These are phyloP conservation scores for Aspergillus taichungensis DNA, from an alignment of 495 filamentous ascomycete genomes.

Conservation along the genomic window DNA sequence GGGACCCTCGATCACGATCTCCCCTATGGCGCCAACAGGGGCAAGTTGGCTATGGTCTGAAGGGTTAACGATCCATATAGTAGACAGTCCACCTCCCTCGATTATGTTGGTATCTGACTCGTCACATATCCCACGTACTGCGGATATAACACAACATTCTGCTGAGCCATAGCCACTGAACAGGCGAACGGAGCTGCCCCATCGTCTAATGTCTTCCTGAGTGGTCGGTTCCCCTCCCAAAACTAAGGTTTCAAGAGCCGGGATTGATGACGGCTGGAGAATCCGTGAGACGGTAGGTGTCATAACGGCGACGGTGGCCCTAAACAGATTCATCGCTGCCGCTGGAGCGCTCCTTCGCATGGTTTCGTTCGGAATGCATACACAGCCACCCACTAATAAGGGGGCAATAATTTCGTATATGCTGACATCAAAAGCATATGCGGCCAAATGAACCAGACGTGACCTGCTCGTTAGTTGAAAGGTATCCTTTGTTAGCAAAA, in stretches of 20 bases:
- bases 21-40: constrained; percentile 35
- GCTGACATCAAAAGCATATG: constrained; percentile 30
- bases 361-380: constrained; percentile 31
- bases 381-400: constrained; percentile 26
- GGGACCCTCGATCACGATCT: constrained; percentile 37
- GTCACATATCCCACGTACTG: neutral
- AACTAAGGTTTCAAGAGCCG: constrained; percentile 21
- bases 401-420: constrained; percentile 27
- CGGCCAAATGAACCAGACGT: constrained; percentile 30
- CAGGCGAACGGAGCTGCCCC: constrained; percentile 34
- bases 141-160: constrained; percentile 18
- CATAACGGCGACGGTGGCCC: constrained; percentile 23
- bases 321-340: constrained; percentile 21
- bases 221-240: constrained; percentile 33
- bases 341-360: constrained; percentile 21
- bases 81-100: constrained; percentile 2
- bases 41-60: constrained; percentile 19
- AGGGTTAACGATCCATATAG: constrained; percentile 31
- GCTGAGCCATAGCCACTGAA: constrained; percentile 46
- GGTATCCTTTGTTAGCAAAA: constrained; percentile 11
- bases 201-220: constrained; percentile 27
- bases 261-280: constrained; percentile 20
- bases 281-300: constrained; percentile 29
- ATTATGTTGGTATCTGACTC: neutral
- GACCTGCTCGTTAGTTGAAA: constrained; percentile 21